A percentile compares a stretch with the other conserved stretches of the same genome.
Conservation (phyloP, 1,139 yeast genomes). For the Nakaseomyces nivariensis region DNA sequence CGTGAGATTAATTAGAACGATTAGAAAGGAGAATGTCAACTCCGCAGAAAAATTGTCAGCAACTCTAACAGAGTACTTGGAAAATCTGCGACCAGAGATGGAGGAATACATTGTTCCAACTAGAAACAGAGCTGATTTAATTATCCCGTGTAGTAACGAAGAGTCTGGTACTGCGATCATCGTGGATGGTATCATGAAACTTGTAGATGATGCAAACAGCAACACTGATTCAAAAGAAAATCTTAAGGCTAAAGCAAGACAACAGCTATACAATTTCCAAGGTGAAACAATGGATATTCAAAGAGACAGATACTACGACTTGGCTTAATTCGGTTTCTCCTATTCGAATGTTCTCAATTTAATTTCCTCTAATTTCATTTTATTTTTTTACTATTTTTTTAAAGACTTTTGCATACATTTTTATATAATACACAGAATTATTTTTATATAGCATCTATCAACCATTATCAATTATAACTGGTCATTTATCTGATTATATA, state of each 20-base stretch:
- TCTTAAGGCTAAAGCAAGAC: constrained; percentile 6
- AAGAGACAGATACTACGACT: constrained; percentile 43
- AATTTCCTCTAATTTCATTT: too few species aligned
- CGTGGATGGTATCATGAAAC: constrained; percentile 60
- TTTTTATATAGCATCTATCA: too few species aligned
- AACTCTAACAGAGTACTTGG: constrained; percentile 52
- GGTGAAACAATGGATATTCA: constrained; percentile 39
- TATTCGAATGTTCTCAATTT: neutral
- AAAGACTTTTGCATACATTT: too few species aligned
- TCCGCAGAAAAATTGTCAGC: constrained; percentile 33
- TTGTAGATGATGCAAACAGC: constrained; percentile 19
- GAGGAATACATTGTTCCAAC: constrained; percentile 65
- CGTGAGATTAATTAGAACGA: constrained; percentile 70
- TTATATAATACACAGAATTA: too few species aligned
- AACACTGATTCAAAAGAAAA: constrained; percentile 2
- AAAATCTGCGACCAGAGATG: constrained; percentile 67
- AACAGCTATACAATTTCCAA: constrained; percentile 9
- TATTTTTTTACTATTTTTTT: too few species aligned
- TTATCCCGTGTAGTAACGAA: constrained; percentile 54
- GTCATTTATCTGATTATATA: too few species aligned
- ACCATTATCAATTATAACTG: too few species aligned
- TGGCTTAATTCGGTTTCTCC: constrained; percentile 14
- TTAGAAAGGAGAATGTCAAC: constrained; percentile 31
- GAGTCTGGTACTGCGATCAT: constrained; percentile 48
- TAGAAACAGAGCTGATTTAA: constrained; percentile 69